Base-by-base conservation (phyloP, 2,329 filamentous ascomycete species). In the Colletotrichum phormii region DNA sequence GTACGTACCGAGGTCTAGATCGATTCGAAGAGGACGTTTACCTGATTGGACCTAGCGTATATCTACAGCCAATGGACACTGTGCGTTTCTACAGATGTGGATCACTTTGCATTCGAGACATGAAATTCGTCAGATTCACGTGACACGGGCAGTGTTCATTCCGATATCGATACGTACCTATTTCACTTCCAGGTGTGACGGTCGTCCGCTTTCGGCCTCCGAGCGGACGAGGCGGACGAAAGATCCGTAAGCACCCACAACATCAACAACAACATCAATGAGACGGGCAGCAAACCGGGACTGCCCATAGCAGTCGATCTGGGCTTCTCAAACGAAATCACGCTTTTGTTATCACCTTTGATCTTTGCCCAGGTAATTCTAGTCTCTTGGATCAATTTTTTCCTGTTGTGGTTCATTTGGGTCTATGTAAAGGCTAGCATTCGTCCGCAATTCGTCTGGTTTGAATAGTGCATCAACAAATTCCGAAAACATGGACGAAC, bases 191-290 rank as follows among this genome's bases (percentile, higher is more conserved):
- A n/a, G 22, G 3, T 2, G 18, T 7, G 42, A 18, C 8, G 2
- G 61, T 71, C 60, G 67, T 73, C 71, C 71, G 71, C 7, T 24
- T 18, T 73, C 71, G 71, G 71, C 46, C 67, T 71, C 71, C 71
- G 71, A 57, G 26, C 67, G 69, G 67, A 65, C 51, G 22, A 65
- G 49, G 13, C 33, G 42, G 35, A 62, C 68, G 49, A 59, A 53
- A 13, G 33, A 63, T 72, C 37, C 42, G 65, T 72, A 72, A 72
- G 49, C 69, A 72, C 29, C 8, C 4, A 5, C 4, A 22, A 29
- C 12, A 54, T 60, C 15, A 33, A 65, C 35, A 26, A 26, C 26
- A 49, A 26, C 18, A 11, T 42, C 33, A 67, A 9, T 33, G 12
- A 29, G 29, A 62, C 26, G 29, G 49, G 2, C 26, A 65, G 18